Percentiles rank a stretch among this genome's conserved stretches.
Evolutionary conservation across 345 rosid genomes (phyloP).

Genomic region (Geranium rotundifolium): DNA sequence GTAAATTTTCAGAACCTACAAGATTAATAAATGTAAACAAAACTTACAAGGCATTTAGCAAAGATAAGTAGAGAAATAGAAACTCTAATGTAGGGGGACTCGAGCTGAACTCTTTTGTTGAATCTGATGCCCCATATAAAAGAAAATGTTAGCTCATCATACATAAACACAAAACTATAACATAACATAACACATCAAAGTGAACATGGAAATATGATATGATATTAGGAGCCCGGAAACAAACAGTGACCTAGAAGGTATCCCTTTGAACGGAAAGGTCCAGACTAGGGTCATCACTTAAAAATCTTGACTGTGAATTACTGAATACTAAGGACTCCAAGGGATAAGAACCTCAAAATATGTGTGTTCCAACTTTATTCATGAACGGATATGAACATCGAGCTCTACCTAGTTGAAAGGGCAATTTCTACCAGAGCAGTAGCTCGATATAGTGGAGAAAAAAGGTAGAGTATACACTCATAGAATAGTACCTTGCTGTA

Average conservation of each 20-base stretch:
- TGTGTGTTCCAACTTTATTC: neutral
- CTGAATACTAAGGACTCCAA: slow-evolving; percentile 7
- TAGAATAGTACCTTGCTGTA: slow-evolving; percentile 20
- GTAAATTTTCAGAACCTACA: slow-evolving; percentile 27
- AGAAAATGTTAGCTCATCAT: slow-evolving; percentile 39
- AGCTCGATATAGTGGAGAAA: slow-evolving; percentile 15
- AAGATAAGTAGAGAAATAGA: slow-evolving; percentile 52
- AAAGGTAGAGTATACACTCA: slow-evolving; percentile 14
- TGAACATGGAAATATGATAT: neutral
- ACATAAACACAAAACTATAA: neutral
- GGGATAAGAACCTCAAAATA: slow-evolving; percentile 4
- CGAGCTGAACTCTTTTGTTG: slow-evolving; percentile 66
- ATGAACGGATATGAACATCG: neutral
- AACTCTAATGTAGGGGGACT: slow-evolving; percentile 53
- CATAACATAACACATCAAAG: neutral
- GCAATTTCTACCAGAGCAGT: slow-evolving; percentile 4
- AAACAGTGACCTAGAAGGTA: neutral
- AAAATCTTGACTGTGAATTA: slow-evolving; percentile 1
- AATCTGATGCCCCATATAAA: slow-evolving; percentile 46
- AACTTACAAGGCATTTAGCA: slow-evolving; percentile 51
- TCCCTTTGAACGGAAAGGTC: too few relatives aligned
- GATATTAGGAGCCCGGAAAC: slow-evolving; percentile 4
- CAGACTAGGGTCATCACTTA: neutral
- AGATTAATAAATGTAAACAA: slow-evolving; percentile 9
- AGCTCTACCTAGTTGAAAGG: slow-evolving; percentile 6